Percentiles rank a stretch among this genome's conserved stretches.
phyloP scores from a whole-genome alignment of 2,329 filamentous ascomycete genomes.

The Thelonectria rubi region DNA sequence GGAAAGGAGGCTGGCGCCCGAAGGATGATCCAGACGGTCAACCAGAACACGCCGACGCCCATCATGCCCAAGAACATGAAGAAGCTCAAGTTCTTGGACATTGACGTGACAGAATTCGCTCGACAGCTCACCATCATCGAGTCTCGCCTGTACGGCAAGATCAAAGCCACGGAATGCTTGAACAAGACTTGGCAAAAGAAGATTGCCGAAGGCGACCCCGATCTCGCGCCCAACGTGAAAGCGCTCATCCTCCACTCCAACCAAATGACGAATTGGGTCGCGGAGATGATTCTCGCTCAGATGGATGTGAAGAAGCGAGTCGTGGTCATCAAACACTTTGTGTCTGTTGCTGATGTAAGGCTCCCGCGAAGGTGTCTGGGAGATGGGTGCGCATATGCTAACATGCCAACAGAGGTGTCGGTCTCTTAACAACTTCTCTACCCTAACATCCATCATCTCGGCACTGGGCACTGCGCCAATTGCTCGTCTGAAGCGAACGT shows the following conservation, averaged over 20 bases:
- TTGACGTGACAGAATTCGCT: constrained; percentile 96
- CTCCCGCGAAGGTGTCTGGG: not conserved
- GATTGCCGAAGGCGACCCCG: constrained; percentile 79
- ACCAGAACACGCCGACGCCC: constrained; percentile 81
- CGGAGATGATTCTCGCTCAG: constrained; percentile 97
- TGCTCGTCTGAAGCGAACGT: constrained; percentile 90
- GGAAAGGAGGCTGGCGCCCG: constrained; percentile 90
- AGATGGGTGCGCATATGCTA: constrained; percentile 32
- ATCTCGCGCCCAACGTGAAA: constrained; percentile 94
- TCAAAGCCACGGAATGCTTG: constrained; percentile 93
- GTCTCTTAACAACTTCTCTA: constrained; percentile 93
- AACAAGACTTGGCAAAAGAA: constrained; percentile 99
- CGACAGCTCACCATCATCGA: constrained; percentile 97
- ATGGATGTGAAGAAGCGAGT: constrained; percentile 95
- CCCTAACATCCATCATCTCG: constrained; percentile 96
- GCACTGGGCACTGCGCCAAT: constrained; percentile 95
- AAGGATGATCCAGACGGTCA: constrained; percentile 86
- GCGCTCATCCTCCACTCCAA: constrained; percentile 97
- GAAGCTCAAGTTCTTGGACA: constrained; percentile 98
- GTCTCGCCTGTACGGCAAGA: constrained; percentile 92
- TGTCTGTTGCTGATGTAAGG: constrained; percentile 92
- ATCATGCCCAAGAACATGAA: constrained; percentile 99
- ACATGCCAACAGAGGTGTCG: constrained; percentile 80
- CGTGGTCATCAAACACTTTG: constrained; percentile 98
- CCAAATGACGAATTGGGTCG: constrained; percentile 99